These are phyloP conservation scores for Trapa bicornis DNA, from an alignment of 345 rosid species.

Conservation along the genomic window DNA sequence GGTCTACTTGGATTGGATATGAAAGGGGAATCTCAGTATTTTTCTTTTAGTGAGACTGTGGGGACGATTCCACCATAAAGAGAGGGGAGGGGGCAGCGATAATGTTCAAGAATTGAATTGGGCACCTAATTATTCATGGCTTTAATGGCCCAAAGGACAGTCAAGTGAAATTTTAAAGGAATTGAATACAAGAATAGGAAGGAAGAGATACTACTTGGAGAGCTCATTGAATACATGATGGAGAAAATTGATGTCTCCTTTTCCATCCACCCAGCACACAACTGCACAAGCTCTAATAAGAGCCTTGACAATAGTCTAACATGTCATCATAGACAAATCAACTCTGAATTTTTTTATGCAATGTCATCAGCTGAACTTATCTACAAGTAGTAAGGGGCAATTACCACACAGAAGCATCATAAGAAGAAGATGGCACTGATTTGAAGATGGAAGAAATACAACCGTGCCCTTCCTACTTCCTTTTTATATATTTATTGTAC, in stretches of 20 bases:
- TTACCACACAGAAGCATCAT: background rate
- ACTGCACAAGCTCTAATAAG: too few relatives aligned
- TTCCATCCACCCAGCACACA: background rate
- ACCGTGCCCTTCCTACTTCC: background rate
- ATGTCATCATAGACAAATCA: background rate
- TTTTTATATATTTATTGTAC: background rate
- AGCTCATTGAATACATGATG: too few relatives aligned
- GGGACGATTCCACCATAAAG: background rate
- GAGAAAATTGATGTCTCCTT: background rate
- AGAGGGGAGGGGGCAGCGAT: too few relatives aligned
- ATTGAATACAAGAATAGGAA: background rate
- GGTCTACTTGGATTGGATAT: background rate
- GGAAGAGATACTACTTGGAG: too few relatives aligned
- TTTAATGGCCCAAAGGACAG: slow-evolving; percentile 2
- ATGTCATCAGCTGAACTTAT: background rate
- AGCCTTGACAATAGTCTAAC: too few relatives aligned
- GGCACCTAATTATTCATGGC: background rate
- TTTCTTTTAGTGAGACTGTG: background rate
- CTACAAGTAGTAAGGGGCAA: background rate
- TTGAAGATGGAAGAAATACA: background rate
- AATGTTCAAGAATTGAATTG: background rate
- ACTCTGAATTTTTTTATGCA: background rate
- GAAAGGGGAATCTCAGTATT: background rate
- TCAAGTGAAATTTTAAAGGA: background rate
- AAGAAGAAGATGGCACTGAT: background rate